These are phyloP conservation scores for Lepiota brunneoincarnata DNA, from an alignment of 768 basidiomycete species.

Conservation along the genomic window DNA sequence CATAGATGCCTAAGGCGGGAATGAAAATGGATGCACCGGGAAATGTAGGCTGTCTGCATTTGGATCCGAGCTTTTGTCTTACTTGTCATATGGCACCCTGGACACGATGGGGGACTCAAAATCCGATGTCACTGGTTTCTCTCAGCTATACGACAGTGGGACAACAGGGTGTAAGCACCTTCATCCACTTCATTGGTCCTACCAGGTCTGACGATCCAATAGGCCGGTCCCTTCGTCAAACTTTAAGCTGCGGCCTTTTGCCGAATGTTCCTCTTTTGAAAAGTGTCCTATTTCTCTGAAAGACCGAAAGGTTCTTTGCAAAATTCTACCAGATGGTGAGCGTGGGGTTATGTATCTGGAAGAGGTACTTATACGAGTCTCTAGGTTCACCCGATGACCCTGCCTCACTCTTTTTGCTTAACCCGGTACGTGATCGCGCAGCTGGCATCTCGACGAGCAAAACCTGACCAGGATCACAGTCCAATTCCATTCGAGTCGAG, in stretches of 20 bases:
- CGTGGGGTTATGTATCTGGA: background rate
- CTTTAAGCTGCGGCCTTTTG: slow-evolving; percentile 59
- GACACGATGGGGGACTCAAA: slow-evolving; percentile 41
- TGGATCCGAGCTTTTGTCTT: background rate
- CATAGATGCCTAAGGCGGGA: slow-evolving; percentile 70
- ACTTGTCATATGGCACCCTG: slow-evolving; percentile 35
- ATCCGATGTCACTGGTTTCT: slow-evolving; percentile 54
- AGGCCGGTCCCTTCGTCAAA: slow-evolving; percentile 56
- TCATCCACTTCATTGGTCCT: background rate
- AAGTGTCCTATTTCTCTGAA: slow-evolving; percentile 48
- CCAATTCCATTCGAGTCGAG: slow-evolving; percentile 55
- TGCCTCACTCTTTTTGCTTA: slow-evolving; percentile 62
- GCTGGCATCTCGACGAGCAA: background rate
- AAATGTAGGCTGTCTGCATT: slow-evolving; percentile 33
- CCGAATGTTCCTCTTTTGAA: slow-evolving; percentile 48
- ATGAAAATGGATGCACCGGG: slow-evolving; percentile 67
- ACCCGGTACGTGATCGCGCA: slow-evolving; percentile 36
- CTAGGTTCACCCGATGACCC: slow-evolving; percentile 57
- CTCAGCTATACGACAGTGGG: slow-evolving; percentile 61
- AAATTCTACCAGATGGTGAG: slow-evolving; percentile 48
- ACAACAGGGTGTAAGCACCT: slow-evolving; percentile 51
- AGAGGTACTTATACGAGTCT: background rate
- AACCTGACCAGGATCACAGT: slow-evolving; percentile 28
- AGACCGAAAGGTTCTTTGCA: slow-evolving; percentile 44
- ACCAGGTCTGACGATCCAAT: background rate